Percentiles rank a stretch among this genome's conserved stretches.
These are phyloP conservation scores for Fennellomyces sp. DNA, from an alignment of 371 early-diverging fungal genomes.

Conservation along the genomic window DNA sequence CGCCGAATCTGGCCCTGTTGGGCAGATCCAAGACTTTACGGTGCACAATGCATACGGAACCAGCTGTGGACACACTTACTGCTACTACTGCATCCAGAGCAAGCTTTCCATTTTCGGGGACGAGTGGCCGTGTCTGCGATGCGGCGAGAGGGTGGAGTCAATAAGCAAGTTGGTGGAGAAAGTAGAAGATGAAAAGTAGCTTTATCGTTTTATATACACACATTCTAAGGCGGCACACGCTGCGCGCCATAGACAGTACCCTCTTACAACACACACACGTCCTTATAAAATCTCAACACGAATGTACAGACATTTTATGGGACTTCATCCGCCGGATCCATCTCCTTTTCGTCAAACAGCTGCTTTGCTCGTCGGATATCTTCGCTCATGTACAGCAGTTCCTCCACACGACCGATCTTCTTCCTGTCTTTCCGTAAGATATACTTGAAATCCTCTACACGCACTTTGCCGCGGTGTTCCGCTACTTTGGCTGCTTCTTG, in stretches of 20 bases:
- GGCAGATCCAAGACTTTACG: conserved; percentile 32
- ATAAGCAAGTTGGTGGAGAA: conserved; percentile 51
- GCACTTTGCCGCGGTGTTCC: conserved; percentile 75
- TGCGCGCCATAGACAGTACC: too few species aligned
- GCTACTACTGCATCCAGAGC: conserved; percentile 88
- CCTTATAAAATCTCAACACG: too few species aligned
- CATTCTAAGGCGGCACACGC: too few species aligned
- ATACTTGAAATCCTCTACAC: conserved; percentile 93
- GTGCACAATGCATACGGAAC: conserved; percentile 77
- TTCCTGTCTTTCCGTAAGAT: conserved; percentile 93
- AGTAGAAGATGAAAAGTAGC: conserved; percentile 23
- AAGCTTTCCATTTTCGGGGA: conserved; percentile 75
- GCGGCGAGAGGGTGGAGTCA: conserved; percentile 65
- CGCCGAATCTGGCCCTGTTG: conserved; percentile 31
- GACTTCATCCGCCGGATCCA: conserved; percentile 42
- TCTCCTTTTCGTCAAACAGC: conserved; percentile 64
- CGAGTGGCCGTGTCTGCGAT: conserved; percentile 81
- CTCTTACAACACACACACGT: too few species aligned
- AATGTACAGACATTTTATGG: too few species aligned
- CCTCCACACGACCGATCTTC: conserved; percentile 96
- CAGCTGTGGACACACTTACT: conserved; percentile 83
- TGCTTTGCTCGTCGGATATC: conserved; percentile 91
- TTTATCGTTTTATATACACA: too few species aligned
- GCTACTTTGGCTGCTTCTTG: conserved; percentile 70
- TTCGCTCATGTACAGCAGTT: conserved; percentile 92